Percentiles rank a stretch among this genome's conserved stretches.
phyloP scores from a whole-genome alignment of 352 stramenopile species.

The Globisporangium cylindrosporum region DNA sequence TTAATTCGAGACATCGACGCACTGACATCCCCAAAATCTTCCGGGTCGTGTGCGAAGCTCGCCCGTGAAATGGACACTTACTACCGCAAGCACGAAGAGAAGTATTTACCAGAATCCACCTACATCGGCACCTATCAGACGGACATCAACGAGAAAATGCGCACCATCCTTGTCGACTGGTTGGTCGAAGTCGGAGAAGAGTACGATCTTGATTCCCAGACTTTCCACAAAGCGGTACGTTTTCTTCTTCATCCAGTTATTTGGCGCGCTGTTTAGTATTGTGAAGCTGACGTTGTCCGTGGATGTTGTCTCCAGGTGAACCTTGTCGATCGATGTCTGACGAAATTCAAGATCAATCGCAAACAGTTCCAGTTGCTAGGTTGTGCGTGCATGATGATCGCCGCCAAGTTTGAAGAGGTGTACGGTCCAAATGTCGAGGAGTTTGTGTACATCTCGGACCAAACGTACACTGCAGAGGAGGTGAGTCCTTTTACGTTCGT shows the following conservation, averaged over 20 bases:
- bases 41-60: conserved; percentile 50
- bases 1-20: conserved; percentile 64
- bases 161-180: conserved; percentile 99
- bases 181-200: conserved; percentile 91
- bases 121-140: conserved; percentile 86
- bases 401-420: conserved; percentile 98
- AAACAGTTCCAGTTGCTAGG: conserved; percentile 95
- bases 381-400: conserved; percentile 94
- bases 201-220: conserved; percentile 81
- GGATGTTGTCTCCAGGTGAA: conserved; percentile 43
- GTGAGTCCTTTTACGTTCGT: conserved; percentile 25
- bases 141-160: conserved; percentile 99
- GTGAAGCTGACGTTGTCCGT: background rate
- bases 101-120: conserved; percentile 58
- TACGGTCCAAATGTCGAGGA: conserved; percentile 92
- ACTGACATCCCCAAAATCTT: conserved; percentile 20
- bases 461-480: conserved; percentile 90
- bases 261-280: background rate
- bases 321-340: conserved; percentile 79
- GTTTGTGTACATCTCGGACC: conserved; percentile 97
- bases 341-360: conserved; percentile 82
- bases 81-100: conserved; percentile 67
- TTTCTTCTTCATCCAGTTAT: background rate
- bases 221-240: conserved; percentile 76
- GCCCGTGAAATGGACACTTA: conserved; percentile 60